Evolutionary conservation across 2,329 filamentous ascomycete species (phyloP).

Genomic region (Onygenales sp.): DNA sequence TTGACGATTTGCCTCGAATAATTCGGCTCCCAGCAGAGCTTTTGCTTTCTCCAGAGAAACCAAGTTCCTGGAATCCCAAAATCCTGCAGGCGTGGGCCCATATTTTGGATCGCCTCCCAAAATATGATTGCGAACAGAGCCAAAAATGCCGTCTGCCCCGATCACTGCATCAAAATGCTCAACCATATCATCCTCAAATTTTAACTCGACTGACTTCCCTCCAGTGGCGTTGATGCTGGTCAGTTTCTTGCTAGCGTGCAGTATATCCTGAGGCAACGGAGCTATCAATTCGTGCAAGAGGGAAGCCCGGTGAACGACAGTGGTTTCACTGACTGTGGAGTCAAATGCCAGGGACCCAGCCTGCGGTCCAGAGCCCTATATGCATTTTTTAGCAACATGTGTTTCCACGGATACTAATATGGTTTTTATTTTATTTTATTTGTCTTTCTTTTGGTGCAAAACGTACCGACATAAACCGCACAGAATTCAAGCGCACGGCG

Average conservation of each 20-base stretch:
- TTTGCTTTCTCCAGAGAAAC: background rate
- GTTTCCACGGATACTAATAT: too few species aligned
- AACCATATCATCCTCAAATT: background rate
- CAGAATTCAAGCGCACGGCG: constrained; percentile 15
- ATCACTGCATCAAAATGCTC: background rate
- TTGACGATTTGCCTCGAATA: background rate
- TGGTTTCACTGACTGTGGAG: background rate
- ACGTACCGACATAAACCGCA: constrained; percentile 5
- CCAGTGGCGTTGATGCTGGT: background rate
- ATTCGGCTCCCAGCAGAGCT: background rate
- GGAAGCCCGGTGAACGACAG: background rate
- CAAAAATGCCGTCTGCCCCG: background rate
- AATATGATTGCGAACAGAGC: background rate
- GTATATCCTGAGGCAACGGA: background rate
- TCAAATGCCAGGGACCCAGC: too few species aligned
- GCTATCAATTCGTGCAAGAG: background rate
- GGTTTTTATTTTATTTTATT: too few species aligned
- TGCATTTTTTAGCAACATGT: too few species aligned
- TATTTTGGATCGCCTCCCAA: background rate
- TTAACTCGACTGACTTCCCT: background rate
- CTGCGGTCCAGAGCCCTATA: too few species aligned
- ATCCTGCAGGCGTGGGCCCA: background rate
- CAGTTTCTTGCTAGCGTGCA: background rate
- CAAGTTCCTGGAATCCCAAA: background rate
- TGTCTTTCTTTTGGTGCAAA: too few species aligned